Percentiles rank a stretch among this genome's conserved stretches.
Evolutionary conservation across 768 basidiomycete species (phyloP).

Genomic region (Tylopilus felleus): DNA sequence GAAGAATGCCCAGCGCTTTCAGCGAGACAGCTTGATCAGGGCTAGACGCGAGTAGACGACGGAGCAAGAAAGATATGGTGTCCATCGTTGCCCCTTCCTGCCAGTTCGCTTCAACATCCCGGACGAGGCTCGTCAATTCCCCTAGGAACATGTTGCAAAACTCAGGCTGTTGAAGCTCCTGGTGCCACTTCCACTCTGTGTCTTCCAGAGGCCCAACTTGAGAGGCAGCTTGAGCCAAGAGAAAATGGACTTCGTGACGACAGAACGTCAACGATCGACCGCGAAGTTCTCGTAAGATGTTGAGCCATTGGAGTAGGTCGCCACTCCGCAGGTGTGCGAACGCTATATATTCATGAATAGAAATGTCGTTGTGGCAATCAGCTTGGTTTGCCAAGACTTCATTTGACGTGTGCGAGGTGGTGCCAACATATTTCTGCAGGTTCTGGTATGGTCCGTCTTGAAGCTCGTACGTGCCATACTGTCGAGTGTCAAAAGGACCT

Average conservation of each 20-base stretch:
- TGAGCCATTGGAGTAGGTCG: slow-evolving; percentile 45
- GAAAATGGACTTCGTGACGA: slow-evolving; percentile 36
- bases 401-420: slow-evolving; percentile 41
- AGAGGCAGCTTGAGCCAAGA: slow-evolving; percentile 42
- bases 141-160: too few relatives aligned
- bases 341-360: slow-evolving; percentile 41
- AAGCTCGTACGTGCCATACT: slow-evolving; percentile 34
- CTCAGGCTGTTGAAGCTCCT: too few relatives aligned
- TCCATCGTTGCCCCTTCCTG: too few relatives aligned
- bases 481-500: slow-evolving; percentile 8
- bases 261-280: slow-evolving; percentile 37
- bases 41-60: too few relatives aligned
- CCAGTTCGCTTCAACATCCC: too few relatives aligned
- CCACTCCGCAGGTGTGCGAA: slow-evolving; percentile 46
- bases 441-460: slow-evolving; percentile 30
- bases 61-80: too few relatives aligned
- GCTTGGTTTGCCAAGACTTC: slow-evolving; percentile 40
- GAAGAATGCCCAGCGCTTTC: too few relatives aligned
- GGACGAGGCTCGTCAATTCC: too few relatives aligned
- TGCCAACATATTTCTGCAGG: slow-evolving; percentile 36
- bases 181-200: too few relatives aligned
- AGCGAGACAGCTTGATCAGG: too few relatives aligned
- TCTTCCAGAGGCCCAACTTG: slow-evolving; percentile 36
- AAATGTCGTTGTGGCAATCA: slow-evolving; percentile 38
- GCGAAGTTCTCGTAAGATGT: slow-evolving; percentile 44